A percentile compares a stretch with the other conserved stretches of the same genome.
Evolutionary conservation across 2,329 filamentous ascomycete genomes (phyloP).

Genomic region (Cladophialophora yegresii): DNA sequence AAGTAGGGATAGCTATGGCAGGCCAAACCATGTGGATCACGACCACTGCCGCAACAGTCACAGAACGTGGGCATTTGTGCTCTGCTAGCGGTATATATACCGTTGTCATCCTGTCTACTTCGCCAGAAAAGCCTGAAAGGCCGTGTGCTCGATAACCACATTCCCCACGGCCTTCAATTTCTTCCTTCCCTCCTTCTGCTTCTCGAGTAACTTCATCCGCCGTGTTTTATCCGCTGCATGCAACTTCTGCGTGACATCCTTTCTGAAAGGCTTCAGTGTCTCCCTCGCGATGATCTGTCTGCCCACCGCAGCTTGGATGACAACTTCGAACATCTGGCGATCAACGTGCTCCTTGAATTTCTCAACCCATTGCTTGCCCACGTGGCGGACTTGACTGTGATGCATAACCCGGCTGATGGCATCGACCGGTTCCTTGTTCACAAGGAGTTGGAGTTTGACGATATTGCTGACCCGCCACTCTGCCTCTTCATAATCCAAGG

Average conservation of each 20-base stretch:
- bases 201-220: conserved; percentile 84
- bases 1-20: too few species aligned
- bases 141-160: conserved; percentile 92
- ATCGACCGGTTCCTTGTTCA: conserved; percentile 92
- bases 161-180: conserved; percentile 75
- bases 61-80: too few species aligned
- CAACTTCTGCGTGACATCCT: conserved; percentile 89
- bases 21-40: too few species aligned
- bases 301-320: conserved; percentile 89
- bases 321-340: conserved; percentile 93
- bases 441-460: conserved; percentile 85
- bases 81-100: background rate
- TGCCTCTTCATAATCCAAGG: conserved; percentile 93
- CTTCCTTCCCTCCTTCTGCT: conserved; percentile 95
- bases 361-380: conserved; percentile 84
- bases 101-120: conserved; percentile 57
- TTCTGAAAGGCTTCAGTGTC: conserved; percentile 93
- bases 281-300: conserved; percentile 83
- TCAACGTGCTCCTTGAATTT: conserved; percentile 98
- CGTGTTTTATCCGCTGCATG: conserved; percentile 86
- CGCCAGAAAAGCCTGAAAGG: conserved; percentile 89
- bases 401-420: conserved; percentile 92
- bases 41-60: too few species aligned
- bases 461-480: conserved; percentile 80
- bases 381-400: conserved; percentile 72